Evolutionary conservation across 306 rosid genomes (phyloP).

Genomic region (Myrica gale): DNA sequence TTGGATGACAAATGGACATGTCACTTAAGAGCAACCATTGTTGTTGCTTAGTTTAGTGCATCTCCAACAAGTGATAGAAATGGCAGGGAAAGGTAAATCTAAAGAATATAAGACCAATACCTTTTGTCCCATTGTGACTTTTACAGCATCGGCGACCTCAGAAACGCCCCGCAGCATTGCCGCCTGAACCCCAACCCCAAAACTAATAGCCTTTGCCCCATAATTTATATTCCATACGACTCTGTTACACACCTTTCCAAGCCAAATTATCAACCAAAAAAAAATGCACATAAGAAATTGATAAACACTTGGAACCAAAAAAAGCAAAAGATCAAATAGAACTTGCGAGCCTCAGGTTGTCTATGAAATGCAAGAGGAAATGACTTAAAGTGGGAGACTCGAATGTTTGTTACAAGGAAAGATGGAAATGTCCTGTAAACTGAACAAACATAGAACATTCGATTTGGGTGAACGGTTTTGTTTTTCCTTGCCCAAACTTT

Average conservation of each 20-base stretch:
- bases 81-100: constrained; percentile 3
- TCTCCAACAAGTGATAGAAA: constrained; percentile 3
- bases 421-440: neutral
- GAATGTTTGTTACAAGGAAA: neutral
- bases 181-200: constrained; percentile 88
- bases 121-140: constrained; percentile 99
- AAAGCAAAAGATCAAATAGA: neutral
- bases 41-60: neutral
- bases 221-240: constrained; percentile 54
- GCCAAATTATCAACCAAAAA: constrained; percentile 7
- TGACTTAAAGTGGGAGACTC: neutral
- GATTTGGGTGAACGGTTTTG: neutral
- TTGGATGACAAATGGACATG: neutral
- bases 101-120: constrained; percentile 33
- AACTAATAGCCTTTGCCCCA: constrained; percentile 76
- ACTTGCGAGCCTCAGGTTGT: neutral
- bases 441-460: neutral
- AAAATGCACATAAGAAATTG: neutral
- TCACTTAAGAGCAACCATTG: neutral
- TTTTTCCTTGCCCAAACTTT: neutral
- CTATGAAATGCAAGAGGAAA: neutral
- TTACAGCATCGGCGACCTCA: constrained; percentile 92
- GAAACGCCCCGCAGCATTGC: constrained; percentile 85
- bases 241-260: constrained; percentile 46
- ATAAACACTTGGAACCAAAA: neutral